Conservation (phyloP, 192 early-diverging fungal genomes). For the Geosiphon pyriformis region DNA sequence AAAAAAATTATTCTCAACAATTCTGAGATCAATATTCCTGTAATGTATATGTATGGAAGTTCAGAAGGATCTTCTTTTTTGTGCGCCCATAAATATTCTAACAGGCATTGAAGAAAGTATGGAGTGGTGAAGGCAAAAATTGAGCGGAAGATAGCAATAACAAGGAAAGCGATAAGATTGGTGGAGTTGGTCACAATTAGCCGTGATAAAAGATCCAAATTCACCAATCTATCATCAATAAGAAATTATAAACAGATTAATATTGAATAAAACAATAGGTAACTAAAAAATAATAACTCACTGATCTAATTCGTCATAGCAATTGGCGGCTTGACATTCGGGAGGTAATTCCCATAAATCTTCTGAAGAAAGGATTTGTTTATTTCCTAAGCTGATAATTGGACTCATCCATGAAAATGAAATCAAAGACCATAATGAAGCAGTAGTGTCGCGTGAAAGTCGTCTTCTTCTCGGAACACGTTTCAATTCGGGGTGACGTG, state of each 20-base stretch:
- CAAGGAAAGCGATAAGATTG: conserved; percentile 18
- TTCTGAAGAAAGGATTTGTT: conserved; percentile 25
- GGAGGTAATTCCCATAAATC: conserved; percentile 33
- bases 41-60: conserved; percentile 43
- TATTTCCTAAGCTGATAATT: conserved; percentile 32
- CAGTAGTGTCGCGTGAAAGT: conserved; percentile 29
- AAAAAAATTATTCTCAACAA: conserved; percentile 36
- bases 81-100: conserved; percentile 35
- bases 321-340: conserved; percentile 20
- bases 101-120: conserved; percentile 39
- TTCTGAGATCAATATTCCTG: conserved; percentile 42
- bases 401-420: conserved; percentile 32
- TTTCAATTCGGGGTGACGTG: conserved; percentile 20
- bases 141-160: conserved; percentile 28
- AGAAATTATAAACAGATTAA: neutral
- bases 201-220: conserved; percentile 16
- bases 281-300: conserved; percentile 4
- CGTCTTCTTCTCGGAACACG: conserved; percentile 4
- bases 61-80: conserved; percentile 26
- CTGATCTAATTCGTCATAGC: conserved; percentile 22
- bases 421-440: conserved; percentile 22
- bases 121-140: conserved; percentile 46
- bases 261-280: neutral
- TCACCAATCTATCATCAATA: conserved; percentile 6
- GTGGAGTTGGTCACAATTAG: conserved; percentile 9